phyloP scores from a whole-genome alignment of 1,284 basidiomycete species.

The Melampsora abietis-canadensis region DNA sequence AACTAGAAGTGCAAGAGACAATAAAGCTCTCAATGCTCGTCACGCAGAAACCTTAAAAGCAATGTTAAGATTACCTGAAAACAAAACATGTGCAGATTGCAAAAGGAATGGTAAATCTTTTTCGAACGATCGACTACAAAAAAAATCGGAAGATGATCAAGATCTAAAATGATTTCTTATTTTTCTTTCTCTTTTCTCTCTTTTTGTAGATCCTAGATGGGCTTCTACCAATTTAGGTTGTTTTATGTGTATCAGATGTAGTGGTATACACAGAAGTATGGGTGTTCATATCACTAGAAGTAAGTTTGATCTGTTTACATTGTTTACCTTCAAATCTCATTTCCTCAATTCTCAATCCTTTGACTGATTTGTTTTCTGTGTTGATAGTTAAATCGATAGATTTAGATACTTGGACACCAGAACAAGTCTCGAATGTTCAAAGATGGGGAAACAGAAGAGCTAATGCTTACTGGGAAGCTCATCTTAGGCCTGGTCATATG shows the following conservation, averaged over 20 bases:
- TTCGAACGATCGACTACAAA: no score
- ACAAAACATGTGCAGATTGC: conserved; percentile 70
- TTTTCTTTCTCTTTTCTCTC: conserved; percentile 20
- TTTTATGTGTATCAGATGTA: conserved; percentile 86
- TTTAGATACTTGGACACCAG: conserved; percentile 94
- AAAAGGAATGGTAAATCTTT: conserved; percentile 38
- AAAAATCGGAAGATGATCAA: no score
- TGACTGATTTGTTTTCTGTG: conserved; percentile 47
- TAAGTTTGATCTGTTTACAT: conserved; percentile 45
- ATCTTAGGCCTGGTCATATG: conserved; percentile 84
- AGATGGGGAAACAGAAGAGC: conserved; percentile 92
- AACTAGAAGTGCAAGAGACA: conserved; percentile 41
- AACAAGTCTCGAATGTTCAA: conserved; percentile 91
- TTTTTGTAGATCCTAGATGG: conserved; percentile 80
- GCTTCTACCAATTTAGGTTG: conserved; percentile 92
- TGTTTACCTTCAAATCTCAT: conserved; percentile 5
- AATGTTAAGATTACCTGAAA: conserved; percentile 80
- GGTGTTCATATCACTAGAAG: conserved; percentile 90
- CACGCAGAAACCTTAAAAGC: conserved; percentile 69
- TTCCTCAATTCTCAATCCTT: background rate
- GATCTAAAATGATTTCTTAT: no score
- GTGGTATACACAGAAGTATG: conserved; percentile 96
- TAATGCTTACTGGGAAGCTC: conserved; percentile 95
- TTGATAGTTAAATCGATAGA: conserved; percentile 85
- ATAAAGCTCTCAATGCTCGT: conserved; percentile 41